Evolutionary conservation across 176 grass and related monocot species (phyloP), one percentile per base, ranked within the genome.

Genomic region (Eragrostis nindensis): DNA sequence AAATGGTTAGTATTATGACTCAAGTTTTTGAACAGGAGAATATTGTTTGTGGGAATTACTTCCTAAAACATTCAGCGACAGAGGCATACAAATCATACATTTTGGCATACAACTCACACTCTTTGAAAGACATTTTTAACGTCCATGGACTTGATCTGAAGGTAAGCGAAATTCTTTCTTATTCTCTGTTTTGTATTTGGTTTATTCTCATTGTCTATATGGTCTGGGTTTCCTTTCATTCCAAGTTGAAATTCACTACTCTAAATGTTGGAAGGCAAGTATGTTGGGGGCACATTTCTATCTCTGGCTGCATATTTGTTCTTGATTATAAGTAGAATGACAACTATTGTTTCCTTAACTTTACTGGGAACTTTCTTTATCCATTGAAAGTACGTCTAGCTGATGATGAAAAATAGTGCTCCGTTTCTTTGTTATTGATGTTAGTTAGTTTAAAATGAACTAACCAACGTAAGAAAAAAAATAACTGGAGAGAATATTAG

Each of bases 111-210:
- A 90, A 92, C 49, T 97, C 95, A 52, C 95, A 97, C 76, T 89
- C 92, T n/a, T 89, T 97, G 95, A 94, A 92, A 79, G 85, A 85
- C 63, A 94, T 94, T 73, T 97, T 97, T 64, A 86, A 92, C 80
- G 90, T 94, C 61, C 95, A 94, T 74, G 86, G 86, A 56, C 92
- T 97, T 4, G 81, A 97, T 66, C 80, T 97, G 38, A 92, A 97
- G 95, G 95, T 97, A 94, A 61, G 46, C 25, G 4, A 42, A 4
- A 42, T 42, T 42, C 5, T 45, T 45, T 8, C 43, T 9, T 11
- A 9, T 7, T 45, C 43, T 9, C 15, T 16, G 46, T 11, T 48
- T 4, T 48, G 1, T 48, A 48, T 48, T 13, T 15, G 12, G 11
- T 3, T 48, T 15, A 11, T 13, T 11, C 12, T 3, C 46, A n/a